Evolutionary conservation across 169 alveolate species (phyloP), one percentile per base, ranked within the genome.

Genomic region (Plasmodium sp.): DNA sequence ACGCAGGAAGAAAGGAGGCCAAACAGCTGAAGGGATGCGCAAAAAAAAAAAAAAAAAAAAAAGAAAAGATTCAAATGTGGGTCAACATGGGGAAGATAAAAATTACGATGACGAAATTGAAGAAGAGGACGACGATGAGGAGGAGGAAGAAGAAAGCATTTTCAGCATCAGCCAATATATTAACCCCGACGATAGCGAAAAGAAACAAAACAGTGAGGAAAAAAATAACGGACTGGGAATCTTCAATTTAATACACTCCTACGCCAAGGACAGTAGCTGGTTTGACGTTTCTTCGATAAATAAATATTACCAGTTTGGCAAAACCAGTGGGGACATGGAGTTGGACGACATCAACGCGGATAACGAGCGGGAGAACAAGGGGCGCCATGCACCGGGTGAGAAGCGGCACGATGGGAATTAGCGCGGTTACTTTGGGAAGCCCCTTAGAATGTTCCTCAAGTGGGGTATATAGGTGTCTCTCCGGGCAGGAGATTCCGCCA

Each of bases 181-280:
- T 80, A 58, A 71, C 73, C 74, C 82, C 6, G 73, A 58, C 34
- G 83, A 79, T 4, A 36, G 82, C 10, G 83, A 90, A 43, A 14
- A 41, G 48, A 34, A 27, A 67, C 14, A 39, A 84, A 79, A 79
- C 48, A 9, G 48, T 77, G 34, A 56, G 0, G 86, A 88, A 54
- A 51, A 51, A 51, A 81, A 36, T 22, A 90, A 90, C 41, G 92
- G 83, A n/a, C 16, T 90, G 7, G 77, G 83, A 3, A 39, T 90
- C 4, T 90, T 90, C 58, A 90, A 81, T 41, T 22, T 90, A 34
- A 90, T 90, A 41, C 86, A 90, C 18, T 80, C 94, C 34, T 90
- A 90, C 83, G 90, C 94, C 3, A 90, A 90, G 54, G 94, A 90
- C 33, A 90, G 74, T 80, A 90, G 73, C 74, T 90, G 94, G 94